phyloP scores from a whole-genome alignment of 2,329 filamentous ascomycete genomes.

The Diaporthe ampelina region DNA sequence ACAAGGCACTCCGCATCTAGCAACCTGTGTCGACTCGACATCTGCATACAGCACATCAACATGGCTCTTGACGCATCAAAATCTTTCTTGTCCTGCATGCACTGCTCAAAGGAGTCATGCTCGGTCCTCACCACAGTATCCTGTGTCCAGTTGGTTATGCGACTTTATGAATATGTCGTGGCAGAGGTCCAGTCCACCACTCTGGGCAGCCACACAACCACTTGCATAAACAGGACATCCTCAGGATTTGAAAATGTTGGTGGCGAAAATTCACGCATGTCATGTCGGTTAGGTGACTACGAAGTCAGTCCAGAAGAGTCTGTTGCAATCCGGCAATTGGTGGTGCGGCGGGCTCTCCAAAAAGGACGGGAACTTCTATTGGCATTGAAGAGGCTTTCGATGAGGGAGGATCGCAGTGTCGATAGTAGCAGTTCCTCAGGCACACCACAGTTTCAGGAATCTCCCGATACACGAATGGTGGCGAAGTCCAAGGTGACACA shows the following conservation, averaged over 20 bases:
- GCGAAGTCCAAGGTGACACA: neutral
- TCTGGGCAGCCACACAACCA: too few relatives aligned
- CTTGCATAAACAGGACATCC: neutral
- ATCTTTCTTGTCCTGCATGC: neutral
- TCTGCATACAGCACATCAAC: conserved; percentile 4
- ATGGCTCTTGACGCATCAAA: neutral
- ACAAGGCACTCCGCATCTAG: too few relatives aligned
- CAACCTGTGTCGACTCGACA: neutral
- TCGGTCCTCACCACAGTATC: neutral
- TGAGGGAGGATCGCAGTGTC: too few relatives aligned
- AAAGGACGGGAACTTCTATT: neutral
- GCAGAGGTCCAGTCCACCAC: neutral
- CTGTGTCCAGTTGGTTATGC: neutral
- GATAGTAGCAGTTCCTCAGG: neutral
- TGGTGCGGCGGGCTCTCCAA: conserved; percentile 9
- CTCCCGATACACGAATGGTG: too few relatives aligned
- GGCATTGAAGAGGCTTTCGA: neutral
- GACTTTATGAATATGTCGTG: neutral
- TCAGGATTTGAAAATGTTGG: neutral
- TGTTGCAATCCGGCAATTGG: neutral
- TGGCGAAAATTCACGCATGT: neutral
- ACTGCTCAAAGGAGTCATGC: conserved; percentile 5
- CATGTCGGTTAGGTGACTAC: conserved; percentile 13
- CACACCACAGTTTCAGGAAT: neutral
- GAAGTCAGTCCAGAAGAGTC: conserved; percentile 12